Conservation (phyloP, 257 asterid species). For the Solanum corneliomulleri region DNA sequence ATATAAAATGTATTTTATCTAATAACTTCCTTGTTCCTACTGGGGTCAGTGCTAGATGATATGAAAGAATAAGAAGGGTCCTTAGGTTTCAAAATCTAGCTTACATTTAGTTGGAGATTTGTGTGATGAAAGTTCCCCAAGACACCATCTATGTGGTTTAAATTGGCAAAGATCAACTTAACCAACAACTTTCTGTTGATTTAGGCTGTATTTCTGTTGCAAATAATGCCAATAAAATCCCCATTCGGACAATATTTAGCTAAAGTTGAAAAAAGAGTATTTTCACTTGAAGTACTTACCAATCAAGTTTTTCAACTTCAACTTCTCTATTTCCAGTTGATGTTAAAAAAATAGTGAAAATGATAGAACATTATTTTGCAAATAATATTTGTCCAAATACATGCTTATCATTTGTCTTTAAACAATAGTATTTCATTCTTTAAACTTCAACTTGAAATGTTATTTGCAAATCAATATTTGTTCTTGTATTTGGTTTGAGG, state of each 20-base stretch:
- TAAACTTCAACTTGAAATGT: neutral
- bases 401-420: neutral
- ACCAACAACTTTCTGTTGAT: neutral
- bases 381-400: neutral
- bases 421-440: neutral
- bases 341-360: neutral
- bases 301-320: neutral
- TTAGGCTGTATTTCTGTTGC: neutral
- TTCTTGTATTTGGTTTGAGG: neutral
- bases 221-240: neutral
- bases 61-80: neutral
- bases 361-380: neutral
- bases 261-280: neutral
- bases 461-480: neutral
- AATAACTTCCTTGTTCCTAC: neutral
- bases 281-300: neutral
- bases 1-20: neutral
- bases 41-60: neutral
- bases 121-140: neutral
- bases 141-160: neutral
- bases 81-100: neutral
- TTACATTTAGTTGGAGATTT: neutral
- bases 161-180: neutral
- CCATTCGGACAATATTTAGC: neutral
- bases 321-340: neutral